Percentiles rank a stretch among this genome's conserved stretches.
Evolutionary conservation across 495 filamentous ascomycete genomes (phyloP).

Genomic region (Penicillium lagena): DNA sequence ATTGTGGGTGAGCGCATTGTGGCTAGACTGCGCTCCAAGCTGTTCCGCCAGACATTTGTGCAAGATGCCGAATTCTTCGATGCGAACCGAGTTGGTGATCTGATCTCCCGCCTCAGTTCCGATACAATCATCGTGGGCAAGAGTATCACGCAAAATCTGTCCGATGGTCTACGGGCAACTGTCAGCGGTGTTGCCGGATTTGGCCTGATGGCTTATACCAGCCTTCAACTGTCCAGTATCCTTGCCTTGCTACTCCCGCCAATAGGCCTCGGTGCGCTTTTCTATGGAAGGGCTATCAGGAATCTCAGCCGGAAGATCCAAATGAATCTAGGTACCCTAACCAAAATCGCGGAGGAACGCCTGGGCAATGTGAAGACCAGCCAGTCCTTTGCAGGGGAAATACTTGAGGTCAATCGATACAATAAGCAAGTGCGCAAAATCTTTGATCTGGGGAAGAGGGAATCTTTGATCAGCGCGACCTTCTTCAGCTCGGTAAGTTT

Average conservation of each 20-base stretch:
- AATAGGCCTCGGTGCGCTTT: constrained; percentile 81
- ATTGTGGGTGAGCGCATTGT: constrained; percentile 95
- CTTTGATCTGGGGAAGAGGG: constrained; percentile 76
- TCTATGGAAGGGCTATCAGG: constrained; percentile 82
- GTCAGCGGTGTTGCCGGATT: constrained; percentile 88
- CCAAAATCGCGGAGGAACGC: constrained; percentile 94
- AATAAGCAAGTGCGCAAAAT: constrained; percentile 88
- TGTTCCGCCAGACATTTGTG: constrained; percentile 83
- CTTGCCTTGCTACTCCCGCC: constrained; percentile 84
- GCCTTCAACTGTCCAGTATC: constrained; percentile 81
- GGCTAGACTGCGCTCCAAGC: constrained; percentile 75
- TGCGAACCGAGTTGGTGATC: constrained; percentile 90
- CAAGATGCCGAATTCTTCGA: constrained; percentile 99
- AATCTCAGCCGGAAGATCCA: constrained; percentile 88
- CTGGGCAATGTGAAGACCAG: constrained; percentile 92
- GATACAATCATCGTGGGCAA: constrained; percentile 98
- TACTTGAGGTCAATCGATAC: constrained; percentile 82
- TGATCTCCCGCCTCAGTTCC: constrained; percentile 90
- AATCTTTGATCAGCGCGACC: constrained; percentile 80
- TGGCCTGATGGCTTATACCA: constrained; percentile 86
- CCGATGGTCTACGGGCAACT: constrained; percentile 80
- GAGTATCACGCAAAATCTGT: constrained; percentile 95
- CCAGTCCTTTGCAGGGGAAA: constrained; percentile 91
- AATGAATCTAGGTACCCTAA: constrained; percentile 81
- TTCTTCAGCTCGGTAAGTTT: constrained; percentile 72